Evolutionary conservation across 768 basidiomycete genomes (phyloP), one percentile per base, ranked within the genome.

Genomic region (Trametes meyenii): DNA sequence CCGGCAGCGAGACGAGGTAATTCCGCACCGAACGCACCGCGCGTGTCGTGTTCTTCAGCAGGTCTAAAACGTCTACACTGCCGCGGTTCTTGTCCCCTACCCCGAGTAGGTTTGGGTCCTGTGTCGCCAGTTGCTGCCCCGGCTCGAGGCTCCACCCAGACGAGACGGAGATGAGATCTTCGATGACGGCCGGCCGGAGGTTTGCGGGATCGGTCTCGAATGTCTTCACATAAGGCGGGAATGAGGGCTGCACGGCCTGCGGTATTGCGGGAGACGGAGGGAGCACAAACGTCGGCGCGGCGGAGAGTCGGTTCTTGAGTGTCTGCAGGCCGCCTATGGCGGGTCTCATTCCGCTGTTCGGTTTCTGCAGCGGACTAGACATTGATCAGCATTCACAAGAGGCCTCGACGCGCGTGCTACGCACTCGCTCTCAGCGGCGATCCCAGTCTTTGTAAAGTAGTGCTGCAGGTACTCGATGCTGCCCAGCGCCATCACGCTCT

Each of bases 391-490:
- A 50, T 35, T 45, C 44, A 51, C 5, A 23, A 6, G 26, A 13
- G 50, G 39, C 40, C 55, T 61, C 63, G 38, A 33, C 29, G 8
- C 8, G 14, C 33, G 49, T 55, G n/a, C 39, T 36, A 79, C 88
- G 77, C 76, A 89, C 93, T 85, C 83, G 75, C 81, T 82, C 77
- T 87, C 85, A 36, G 88, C 80, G 24, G 81, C 82, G 56, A 94
- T 82, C 1, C 92, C 92, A 0, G 90, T 86, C 81, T 94, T 94
- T 8, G 91, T 92, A 69, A 96, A 98, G 72, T 95, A 96, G 69
- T 95, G 89, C 75, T 98, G 96, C 43, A 98, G 83, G 72, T 97
- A 92, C 71, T 96, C 91, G 67, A 98, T 98, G 71, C 92, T 94
- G n/a, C 95, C 95, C 17, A 98, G 76, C 0, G 93, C 86, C 86